These are phyloP conservation scores for Microbotryum intermedium DNA, from an alignment of 1,284 basidiomycete genomes.

Conservation along the genomic window DNA sequence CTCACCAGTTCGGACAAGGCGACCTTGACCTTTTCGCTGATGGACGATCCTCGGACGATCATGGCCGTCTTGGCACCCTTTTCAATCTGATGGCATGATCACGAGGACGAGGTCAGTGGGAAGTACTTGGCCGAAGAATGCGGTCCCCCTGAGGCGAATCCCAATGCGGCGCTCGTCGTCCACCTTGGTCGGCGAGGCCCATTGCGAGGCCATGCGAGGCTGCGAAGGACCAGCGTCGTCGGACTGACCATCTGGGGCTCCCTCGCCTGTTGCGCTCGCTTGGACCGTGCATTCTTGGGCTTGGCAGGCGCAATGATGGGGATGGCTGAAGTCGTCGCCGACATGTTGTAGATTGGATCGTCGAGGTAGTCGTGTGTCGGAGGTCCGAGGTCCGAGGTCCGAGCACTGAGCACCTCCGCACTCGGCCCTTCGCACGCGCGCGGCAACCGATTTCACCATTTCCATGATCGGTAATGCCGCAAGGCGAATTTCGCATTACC, in stretches of 20 bases:
- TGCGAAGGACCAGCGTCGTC: too few relatives aligned
- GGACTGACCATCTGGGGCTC: conserved; percentile 68
- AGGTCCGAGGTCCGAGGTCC: neutral
- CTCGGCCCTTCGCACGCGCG: too few relatives aligned
- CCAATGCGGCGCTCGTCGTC: too few relatives aligned
- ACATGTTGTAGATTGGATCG: neutral
- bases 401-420: neutral
- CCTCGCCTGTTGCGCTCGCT: conserved; percentile 77
- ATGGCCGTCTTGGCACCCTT: conserved; percentile 77
- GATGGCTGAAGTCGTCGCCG: conserved; percentile 3
- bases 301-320: conserved; percentile 52
- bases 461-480: too few relatives aligned
- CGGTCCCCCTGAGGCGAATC: too few relatives aligned
- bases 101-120: too few relatives aligned
- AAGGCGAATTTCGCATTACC: too few relatives aligned
- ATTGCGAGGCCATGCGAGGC: too few relatives aligned
- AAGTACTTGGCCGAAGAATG: too few relatives aligned
- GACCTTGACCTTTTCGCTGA: conserved; percentile 66
- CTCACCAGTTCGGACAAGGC: conserved; percentile 83
- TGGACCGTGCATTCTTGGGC: conserved; percentile 95
- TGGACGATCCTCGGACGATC: conserved; percentile 81
- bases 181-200: too few relatives aligned
- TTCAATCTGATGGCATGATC: conserved; percentile 4
- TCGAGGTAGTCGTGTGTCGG: neutral
- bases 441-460: too few relatives aligned